Percentiles rank a stretch among this genome's conserved stretches.
These are phyloP conservation scores for Flueggea neowawraea DNA, from an alignment of 441 rosid genomes.

Conservation along the genomic window DNA sequence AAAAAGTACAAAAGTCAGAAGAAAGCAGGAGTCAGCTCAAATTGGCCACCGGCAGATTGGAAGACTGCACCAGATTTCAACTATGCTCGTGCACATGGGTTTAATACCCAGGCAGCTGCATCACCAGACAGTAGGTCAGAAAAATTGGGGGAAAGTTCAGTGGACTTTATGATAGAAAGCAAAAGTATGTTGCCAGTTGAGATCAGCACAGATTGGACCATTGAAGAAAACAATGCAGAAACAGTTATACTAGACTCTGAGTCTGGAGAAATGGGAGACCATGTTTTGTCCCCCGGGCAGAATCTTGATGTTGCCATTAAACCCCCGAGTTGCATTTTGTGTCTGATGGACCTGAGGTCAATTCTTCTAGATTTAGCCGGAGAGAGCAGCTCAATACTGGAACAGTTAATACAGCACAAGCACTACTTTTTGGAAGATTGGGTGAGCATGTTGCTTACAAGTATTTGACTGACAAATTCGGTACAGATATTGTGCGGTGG, in stretches of 20 bases:
- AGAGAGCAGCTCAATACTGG: constrained; percentile 63
- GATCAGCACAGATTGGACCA: constrained; percentile 29
- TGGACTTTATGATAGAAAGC: constrained; percentile 15
- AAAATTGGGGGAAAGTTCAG: constrained; percentile 23
- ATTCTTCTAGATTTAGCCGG: constrained; percentile 32
- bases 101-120: constrained; percentile 26
- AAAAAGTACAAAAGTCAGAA: constrained; percentile 26
- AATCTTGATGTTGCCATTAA: constrained; percentile 21
- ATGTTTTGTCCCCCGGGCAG: constrained; percentile 9
- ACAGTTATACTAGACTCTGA: constrained; percentile 16
- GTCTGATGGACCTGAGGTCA: constrained; percentile 22
- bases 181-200: constrained; percentile 23
- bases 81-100: constrained; percentile 35
- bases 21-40: constrained; percentile 39
- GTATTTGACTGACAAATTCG: constrained; percentile 37
- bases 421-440: constrained; percentile 57
- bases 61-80: constrained; percentile 54
- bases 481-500: constrained; percentile 59
- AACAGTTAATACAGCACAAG: constrained; percentile 40
- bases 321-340: constrained; percentile 21
- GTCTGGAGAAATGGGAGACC: constrained; percentile 10
- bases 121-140: constrained; percentile 18
- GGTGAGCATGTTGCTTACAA: constrained; percentile 86
- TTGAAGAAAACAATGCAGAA: constrained; percentile 30
- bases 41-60: constrained; percentile 81